Evolutionary conservation across 2,329 filamentous ascomycete genomes (phyloP).

Genomic region (Tolypocladium paradoxum): DNA sequence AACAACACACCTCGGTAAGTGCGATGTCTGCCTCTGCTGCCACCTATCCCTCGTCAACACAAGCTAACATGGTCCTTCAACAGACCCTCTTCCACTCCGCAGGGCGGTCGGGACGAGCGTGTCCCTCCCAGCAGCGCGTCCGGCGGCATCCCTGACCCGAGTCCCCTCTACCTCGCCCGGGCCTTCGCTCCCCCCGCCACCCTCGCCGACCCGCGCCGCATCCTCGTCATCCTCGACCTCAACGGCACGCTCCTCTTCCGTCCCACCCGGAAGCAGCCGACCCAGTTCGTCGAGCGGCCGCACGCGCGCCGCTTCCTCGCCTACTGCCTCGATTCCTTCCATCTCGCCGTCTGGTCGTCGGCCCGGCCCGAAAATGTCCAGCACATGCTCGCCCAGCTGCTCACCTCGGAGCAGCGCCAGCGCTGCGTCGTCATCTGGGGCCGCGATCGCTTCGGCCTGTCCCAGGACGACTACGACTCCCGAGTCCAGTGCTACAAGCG

Average conservation of each 20-base stretch:
- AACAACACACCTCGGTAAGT: background rate
- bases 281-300: conserved; percentile 54
- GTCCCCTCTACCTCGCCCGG: conserved; percentile 46
- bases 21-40: background rate
- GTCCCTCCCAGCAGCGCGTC: conserved; percentile 27
- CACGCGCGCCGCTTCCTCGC: conserved; percentile 57
- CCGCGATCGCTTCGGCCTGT: conserved; percentile 65
- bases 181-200: conserved; percentile 32
- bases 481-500: conserved; percentile 88
- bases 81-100: background rate
- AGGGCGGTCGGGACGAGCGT: conserved; percentile 1
- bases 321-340: conserved; percentile 64
- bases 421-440: conserved; percentile 64
- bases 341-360: conserved; percentile 85
- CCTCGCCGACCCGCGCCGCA: conserved; percentile 39
- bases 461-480: conserved; percentile 47
- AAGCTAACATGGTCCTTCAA: background rate
- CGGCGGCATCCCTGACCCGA: conserved; percentile 51
- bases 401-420: conserved; percentile 40
- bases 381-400: conserved; percentile 54
- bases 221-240: conserved; percentile 81
- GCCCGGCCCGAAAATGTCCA: conserved; percentile 63
- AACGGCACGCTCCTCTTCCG: conserved; percentile 84
- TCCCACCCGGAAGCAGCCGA: conserved; percentile 35
- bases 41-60: background rate